Evolutionary conservation across 164 flowering plant species (phyloP).

Genomic region (Sextonia rubra): DNA sequence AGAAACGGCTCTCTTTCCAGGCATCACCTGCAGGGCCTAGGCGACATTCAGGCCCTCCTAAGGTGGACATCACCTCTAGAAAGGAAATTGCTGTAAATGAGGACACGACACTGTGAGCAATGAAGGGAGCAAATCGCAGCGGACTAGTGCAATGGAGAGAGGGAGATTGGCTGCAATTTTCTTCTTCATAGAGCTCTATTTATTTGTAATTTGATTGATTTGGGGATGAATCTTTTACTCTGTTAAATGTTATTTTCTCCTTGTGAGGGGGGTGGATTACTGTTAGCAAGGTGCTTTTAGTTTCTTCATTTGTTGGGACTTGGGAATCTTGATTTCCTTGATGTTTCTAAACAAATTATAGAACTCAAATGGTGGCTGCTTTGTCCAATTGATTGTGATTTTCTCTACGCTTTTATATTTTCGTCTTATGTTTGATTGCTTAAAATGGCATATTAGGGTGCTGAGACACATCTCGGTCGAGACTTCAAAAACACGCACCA

Average conservation of each 20-base stretch:
- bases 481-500: no score
- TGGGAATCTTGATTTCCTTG: slow-evolving; percentile 3
- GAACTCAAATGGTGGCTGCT: slow-evolving; percentile 8
- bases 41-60: slow-evolving; percentile 60
- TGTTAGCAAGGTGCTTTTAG: background rate
- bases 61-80: slow-evolving; percentile 34
- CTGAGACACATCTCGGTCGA: background rate
- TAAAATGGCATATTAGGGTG: background rate
- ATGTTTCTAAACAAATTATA: slow-evolving; percentile 2
- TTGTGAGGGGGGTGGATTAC: slow-evolving; percentile 1
- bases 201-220: slow-evolving; percentile 6
- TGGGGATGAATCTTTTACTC: background rate
- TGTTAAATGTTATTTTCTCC: background rate
- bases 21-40: slow-evolving; percentile 49
- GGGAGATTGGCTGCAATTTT: background rate
- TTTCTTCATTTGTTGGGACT: background rate
- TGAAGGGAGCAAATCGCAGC: slow-evolving; percentile 25
- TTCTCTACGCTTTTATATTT: background rate
- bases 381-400: slow-evolving; percentile 4
- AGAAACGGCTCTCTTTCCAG: slow-evolving; percentile 61
- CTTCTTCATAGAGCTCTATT: background rate
- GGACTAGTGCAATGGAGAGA: background rate
- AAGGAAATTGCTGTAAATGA: slow-evolving; percentile 18
- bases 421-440: background rate
- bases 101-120: slow-evolving; percentile 18